Evolutionary conservation across 305 asterid genomes (phyloP), one percentile per base, ranked within the genome.

Genomic region (Fraxinus platypoda): DNA sequence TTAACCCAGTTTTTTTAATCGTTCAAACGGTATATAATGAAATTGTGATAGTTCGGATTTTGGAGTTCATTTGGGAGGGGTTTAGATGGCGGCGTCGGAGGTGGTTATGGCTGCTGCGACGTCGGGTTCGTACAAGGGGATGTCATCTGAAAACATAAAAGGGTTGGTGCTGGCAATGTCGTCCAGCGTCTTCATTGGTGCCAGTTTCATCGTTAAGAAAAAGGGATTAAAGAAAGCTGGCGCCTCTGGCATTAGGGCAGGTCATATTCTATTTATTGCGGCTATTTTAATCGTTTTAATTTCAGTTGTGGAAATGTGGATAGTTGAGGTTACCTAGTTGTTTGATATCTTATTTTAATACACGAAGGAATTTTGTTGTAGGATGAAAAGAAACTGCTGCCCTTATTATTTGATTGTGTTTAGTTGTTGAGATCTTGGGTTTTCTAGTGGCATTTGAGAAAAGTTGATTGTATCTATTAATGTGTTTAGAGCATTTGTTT

Each of bases 131-230:
- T 95, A 95, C 81, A 87, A 80, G 85, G 99, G 99, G 72, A 95
- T 95, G 99, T 94, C 99, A n/a, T 86, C 97, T 35, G 99, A 94
- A 83, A 95, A 95, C 86, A 90, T 94, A 4, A 95, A 95, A 81
- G 99, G 99, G 54, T 82, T 95, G 91, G 91, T 94, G 73, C 88
- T 95, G 66, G 99, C 98, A 26, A 88, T 95, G 82, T 95, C 99
- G 74, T 95, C 99, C 78, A 94, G 99, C 82, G 77, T 95, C 87
- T 95, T 95, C 84, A 95, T 95, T 81, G 98, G 99, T 57, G 97
- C 97, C 82, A 95, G 99, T 88, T 95, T 95, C 90, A 95, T 95
- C 83, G 93, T 95, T 77, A 95, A 95, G 98, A 95, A 95, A 82
- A 95, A 95, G 83, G 99, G 99, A 15, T 85, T 94, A 78, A 95